Base-by-base conservation (phyloP, 192 early-diverging fungal species). In the Chytriomyces hyalinus region DNA sequence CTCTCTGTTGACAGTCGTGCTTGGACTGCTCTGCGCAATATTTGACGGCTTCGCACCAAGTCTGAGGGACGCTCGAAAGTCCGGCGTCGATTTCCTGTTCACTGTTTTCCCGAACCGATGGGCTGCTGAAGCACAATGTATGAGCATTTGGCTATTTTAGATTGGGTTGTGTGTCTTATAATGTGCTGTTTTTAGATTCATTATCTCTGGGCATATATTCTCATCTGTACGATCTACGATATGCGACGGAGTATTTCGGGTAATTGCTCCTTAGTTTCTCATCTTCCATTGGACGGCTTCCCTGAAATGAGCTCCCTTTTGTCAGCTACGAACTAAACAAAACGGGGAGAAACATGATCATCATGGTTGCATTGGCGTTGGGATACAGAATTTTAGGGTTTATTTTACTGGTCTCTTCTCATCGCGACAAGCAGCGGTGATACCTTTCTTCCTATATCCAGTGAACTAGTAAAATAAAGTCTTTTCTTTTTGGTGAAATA, bases 41-140 rank as follows among this genome's bases (percentile, higher is more conserved):
- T 84, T 87, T 60, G 81, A 82, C 69, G 86, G 86, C 4, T 84
- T 71, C 67, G 81, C 82, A 15, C 84, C 82, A 6, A 80, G 51
- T 4, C 49, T 83, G 15, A 49, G 15, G n/a, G 49, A 83, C 17
- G 82, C 82, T n/a, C 22, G 64, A 60, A n/a, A 63, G 4, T 61
- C 76, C 62, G 50, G 61, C 0, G 49, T 78, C 22, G 63, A 78
- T 9, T 85, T 57, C 46, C 13, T 77, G 6, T 77, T 69, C 2
- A 28, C 24, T 6, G n/a, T 77, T 17, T 49, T 50, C 15, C 66
- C 76, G 11, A 77, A 77, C 62, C 20, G 76, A 46, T 77, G 76
- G 76, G 53, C 53, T 17, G 53, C 76, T 13, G 76, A 77, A 49
- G 76, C 76, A 11, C 76, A 77, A 62, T 77, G 63, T 75, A n/a